phyloP scores from a whole-genome alignment of 768 basidiomycete species.

The Boletus rubroflammeus region DNA sequence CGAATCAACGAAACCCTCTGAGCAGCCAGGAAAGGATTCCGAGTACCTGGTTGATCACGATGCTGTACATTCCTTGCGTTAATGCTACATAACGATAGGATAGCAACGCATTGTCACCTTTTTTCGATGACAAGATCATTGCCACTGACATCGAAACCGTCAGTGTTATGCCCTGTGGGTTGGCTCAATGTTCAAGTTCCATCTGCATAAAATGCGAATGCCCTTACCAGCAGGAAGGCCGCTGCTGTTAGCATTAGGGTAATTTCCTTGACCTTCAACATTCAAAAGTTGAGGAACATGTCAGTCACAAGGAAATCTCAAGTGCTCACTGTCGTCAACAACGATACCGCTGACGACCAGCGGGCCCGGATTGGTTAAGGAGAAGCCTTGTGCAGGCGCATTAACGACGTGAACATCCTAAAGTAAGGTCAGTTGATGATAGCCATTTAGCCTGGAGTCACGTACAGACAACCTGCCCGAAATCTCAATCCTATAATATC shows the following conservation, averaged over 20 bases:
- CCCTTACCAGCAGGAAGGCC: constrained; percentile 43
- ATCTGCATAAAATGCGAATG: background rate
- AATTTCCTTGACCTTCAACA: constrained; percentile 45
- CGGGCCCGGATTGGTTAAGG: constrained; percentile 29
- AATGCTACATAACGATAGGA: background rate
- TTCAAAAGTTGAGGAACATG: background rate
- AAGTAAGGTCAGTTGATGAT: background rate
- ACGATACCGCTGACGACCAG: constrained; percentile 45
- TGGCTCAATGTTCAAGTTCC: background rate
- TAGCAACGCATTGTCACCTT: background rate
- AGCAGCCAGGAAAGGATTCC: background rate
- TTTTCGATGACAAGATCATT: constrained; percentile 33
- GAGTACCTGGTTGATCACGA: constrained; percentile 20
- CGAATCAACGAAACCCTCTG: background rate
- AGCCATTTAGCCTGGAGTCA: background rate
- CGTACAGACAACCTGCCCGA: constrained; percentile 38
- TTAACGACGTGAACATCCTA: constrained; percentile 39
- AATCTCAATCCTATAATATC: constrained; percentile 32
- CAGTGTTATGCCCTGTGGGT: constrained; percentile 41
- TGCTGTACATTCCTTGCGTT: constrained; percentile 2
- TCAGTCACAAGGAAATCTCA: background rate
- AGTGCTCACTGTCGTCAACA: constrained; percentile 53
- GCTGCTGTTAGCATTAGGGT: constrained; percentile 47
- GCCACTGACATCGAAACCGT: constrained; percentile 45
- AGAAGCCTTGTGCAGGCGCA: constrained; percentile 34